Base-by-base conservation (phyloP, 257 asterid species). In the Ballota nigra region DNA sequence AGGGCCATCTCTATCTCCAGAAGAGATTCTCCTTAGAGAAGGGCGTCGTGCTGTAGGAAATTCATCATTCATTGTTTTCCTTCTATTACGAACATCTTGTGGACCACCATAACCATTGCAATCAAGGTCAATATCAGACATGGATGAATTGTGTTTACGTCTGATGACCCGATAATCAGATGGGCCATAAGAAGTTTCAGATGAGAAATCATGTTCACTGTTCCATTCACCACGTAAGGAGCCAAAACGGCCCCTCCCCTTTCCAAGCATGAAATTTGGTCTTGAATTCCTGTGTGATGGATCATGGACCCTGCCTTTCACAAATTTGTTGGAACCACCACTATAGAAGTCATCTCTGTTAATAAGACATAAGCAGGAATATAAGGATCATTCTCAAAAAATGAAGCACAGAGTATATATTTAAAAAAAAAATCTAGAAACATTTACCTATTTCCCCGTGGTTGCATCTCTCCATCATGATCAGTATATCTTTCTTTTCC, bases 401-500 rank as follows among this genome's bases (percentile, higher is more conserved):
- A 75, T 28, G 62, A 70, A 66, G 52, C 60, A 47, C 55, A 47
- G 55, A 69, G 6, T 45, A 31, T 12, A 47, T 55, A 71, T 59
- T 63, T 51, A 43, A 2, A 63, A 52, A 34, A 53, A 16, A 16
- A 18, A 66, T 59, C 16, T 70, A 43, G 63, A 71, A 36, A 75
- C 16, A 65, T 77, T 82, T 85, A 93, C 96, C 97, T 91, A 79
- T 81, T 83, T 79, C 90, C 87, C 47, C 87, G 83, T 41, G 73
- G 80, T 56, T 74, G 83, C 15, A 79, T 77, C 70, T 83, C 91
- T 70, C 83, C 92, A 60, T 86, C 89, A 29, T 75, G 65, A 79
- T 85, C 86, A 41, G 86, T 71, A 79, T 82, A 85, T 79, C 88
- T 84, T 65, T 84, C 96, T 64, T 89, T 89, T 51, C 91, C 97